Evolutionary conservation across 345 rosid species (phyloP).

Genomic region (Euclidium syriacum): DNA sequence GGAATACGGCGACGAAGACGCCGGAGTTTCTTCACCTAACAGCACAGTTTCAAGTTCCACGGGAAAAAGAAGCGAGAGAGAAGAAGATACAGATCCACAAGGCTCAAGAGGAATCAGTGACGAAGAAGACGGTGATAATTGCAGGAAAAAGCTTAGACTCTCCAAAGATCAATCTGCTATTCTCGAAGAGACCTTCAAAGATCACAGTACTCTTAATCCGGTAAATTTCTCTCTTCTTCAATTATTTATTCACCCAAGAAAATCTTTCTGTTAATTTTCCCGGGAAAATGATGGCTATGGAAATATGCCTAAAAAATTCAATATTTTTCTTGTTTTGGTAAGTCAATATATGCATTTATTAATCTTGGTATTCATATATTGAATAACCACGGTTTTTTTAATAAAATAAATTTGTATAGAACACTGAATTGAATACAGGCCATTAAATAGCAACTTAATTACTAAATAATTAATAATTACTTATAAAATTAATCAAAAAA

Average conservation of each 20-base stretch:
- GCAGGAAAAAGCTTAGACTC: constrained; percentile 88
- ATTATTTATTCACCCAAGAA: background rate
- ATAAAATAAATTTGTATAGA: too few relatives aligned
- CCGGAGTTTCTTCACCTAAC: constrained; percentile 85
- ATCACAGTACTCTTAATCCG: constrained; percentile 93
- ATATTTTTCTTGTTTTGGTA: background rate
- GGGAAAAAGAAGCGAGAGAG: constrained; percentile 90
- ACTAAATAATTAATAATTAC: too few relatives aligned
- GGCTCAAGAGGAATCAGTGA: constrained; percentile 75
- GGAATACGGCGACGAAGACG: constrained; percentile 76
- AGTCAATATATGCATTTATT: constrained; percentile 5
- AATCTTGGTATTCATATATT: too few relatives aligned
- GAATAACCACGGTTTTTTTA: too few relatives aligned
- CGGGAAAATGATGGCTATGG: background rate
- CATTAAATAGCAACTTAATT: too few relatives aligned
- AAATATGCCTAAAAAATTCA: background rate
- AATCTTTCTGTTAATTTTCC: background rate
- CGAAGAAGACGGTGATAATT: constrained; percentile 87
- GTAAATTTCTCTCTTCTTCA: constrained; percentile 33
- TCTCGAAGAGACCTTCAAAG: constrained; percentile 92
- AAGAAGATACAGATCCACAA: constrained; percentile 58
- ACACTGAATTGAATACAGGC: too few relatives aligned
- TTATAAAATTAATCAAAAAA: too few relatives aligned
- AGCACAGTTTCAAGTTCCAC: constrained; percentile 89
- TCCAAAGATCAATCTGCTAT: constrained; percentile 92